Conservation (phyloP, 179 eudicot genomes). For the Actinidia chinensis region DNA sequence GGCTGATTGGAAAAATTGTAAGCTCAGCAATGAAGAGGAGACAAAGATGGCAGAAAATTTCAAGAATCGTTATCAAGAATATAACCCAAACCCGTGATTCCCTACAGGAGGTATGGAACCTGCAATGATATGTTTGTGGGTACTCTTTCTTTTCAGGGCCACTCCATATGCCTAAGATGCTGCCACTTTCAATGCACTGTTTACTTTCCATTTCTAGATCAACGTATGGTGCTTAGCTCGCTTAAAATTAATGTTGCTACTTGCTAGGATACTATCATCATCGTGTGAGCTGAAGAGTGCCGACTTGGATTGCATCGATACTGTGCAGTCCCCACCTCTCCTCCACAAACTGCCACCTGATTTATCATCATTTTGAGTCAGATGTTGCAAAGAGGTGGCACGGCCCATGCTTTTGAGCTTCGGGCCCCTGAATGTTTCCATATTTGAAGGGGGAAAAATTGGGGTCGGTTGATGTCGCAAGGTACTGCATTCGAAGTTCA, state of each 20-base stretch:
- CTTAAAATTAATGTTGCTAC: not conserved
- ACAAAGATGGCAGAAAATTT: conserved; percentile 48
- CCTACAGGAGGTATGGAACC: conserved; percentile 20
- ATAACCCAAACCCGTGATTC: conserved; percentile 46
- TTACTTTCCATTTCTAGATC: not conserved
- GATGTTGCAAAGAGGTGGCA: not conserved
- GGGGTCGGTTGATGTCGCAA: not conserved
- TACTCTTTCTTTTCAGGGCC: not conserved
- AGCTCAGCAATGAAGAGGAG: conserved; percentile 67
- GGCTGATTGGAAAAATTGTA: conserved; percentile 75
- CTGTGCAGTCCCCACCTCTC: not conserved
- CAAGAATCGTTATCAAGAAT: conserved; percentile 44
- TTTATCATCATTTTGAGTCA: not conserved
- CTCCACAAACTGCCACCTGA: not conserved
- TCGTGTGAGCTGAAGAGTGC: not conserved
- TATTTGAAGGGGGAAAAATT: not conserved
- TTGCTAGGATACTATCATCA: conserved; percentile 10
- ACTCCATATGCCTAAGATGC: not conserved
- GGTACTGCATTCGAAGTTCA: not conserved
- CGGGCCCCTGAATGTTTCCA: not conserved
- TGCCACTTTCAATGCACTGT: not conserved
- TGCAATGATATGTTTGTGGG: not conserved
- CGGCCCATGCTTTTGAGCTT: not conserved
- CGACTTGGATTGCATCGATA: not conserved
- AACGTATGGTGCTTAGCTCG: not conserved